phyloP scores from a whole-genome alignment of 164 flowering plant species.

The Magnolia sinica region DNA sequence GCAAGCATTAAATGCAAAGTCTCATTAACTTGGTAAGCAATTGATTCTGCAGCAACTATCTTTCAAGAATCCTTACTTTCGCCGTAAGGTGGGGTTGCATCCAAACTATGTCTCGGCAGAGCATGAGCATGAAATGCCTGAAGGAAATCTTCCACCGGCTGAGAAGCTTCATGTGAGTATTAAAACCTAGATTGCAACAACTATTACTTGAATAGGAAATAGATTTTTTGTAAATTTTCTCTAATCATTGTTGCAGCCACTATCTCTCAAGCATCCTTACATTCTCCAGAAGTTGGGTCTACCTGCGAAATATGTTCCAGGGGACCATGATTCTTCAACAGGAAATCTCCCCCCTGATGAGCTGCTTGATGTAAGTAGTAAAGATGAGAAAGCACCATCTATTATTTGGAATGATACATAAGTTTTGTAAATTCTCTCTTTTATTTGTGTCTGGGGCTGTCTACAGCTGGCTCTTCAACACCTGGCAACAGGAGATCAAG shows the following conservation, averaged over 20 bases:
- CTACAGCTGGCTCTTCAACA: constrained; percentile 56
- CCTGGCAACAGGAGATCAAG: constrained; percentile 46
- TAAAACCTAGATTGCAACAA: neutral
- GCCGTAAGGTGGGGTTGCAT: constrained; percentile 53
- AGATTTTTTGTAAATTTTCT: neutral
- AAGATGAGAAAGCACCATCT: neutral
- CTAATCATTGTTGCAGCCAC: constrained; percentile 6
- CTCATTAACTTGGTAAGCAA: neutral
- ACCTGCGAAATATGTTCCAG: constrained; percentile 28
- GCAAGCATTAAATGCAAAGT: neutral
- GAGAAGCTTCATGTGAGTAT: constrained; percentile 64
- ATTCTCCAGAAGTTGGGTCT: constrained; percentile 58
- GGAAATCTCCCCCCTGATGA: constrained; percentile 47
- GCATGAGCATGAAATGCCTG: constrained; percentile 19
- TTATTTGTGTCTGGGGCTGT: constrained; percentile 12
- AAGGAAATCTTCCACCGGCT: constrained; percentile 34
- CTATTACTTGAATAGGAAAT: neutral
- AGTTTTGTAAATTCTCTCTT: constrained; percentile 4
- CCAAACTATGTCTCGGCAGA: constrained; percentile 19
- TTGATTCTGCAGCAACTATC: constrained; percentile 55
- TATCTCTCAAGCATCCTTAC: constrained; percentile 48
- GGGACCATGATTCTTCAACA: constrained; percentile 21
- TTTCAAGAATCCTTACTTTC: constrained; percentile 53
- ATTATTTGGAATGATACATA: neutral
- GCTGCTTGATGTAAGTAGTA: constrained; percentile 59